Base-by-base conservation (phyloP, 495 filamentous ascomycete genomes). In the Neurospora sp. region DNA sequence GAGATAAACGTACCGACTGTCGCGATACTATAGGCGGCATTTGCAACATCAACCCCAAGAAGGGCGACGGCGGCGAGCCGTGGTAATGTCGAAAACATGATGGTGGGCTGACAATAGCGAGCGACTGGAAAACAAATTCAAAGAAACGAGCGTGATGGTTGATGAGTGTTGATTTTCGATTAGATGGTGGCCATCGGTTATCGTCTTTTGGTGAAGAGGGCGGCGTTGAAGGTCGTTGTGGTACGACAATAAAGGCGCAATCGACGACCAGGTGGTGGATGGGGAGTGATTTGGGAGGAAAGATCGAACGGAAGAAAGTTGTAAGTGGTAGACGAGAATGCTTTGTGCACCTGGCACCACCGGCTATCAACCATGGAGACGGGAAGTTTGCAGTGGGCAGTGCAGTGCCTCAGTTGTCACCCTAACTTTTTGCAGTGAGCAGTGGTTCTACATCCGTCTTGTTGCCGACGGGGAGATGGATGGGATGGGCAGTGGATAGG, bases 1-100 rank as follows among this genome's bases (percentile, higher is more conserved):
- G 31, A 37, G 35, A 54, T 31, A 59, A n/a, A 71, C 79, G 72
- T 35, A 80, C 79, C 71, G 18, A 39, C 42, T 23, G 78, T 71
- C n/a, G 72, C 78, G 70, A 81, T 74, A 69, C 78, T 80, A 70
- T 72, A 80, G 37, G 70, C 75, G 31, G 79, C 79, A 46, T 78
- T 70, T 12, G 74, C 76, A 18, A 73, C 69, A 70, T 73, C 73
- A 40, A 59, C 70, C 6, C 75, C 73, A 11, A 74, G 8, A 38
- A 80, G 54, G 71, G 48, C 75, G 72, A 72, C 78, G 14, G 72
- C 40, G 46, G 75, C 72, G 14, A 79, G 71, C 71, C 72, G 74
- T 62, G 46, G 27, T 35, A 62, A 54, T 70, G 72, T 42, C 71
- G 41, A 76, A 76, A 78, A 18, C 79, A 80, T 80, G 35, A 39